Evolutionary conservation across 73 alveolate genomes (phyloP).

Genomic region (Chromera velia): DNA sequence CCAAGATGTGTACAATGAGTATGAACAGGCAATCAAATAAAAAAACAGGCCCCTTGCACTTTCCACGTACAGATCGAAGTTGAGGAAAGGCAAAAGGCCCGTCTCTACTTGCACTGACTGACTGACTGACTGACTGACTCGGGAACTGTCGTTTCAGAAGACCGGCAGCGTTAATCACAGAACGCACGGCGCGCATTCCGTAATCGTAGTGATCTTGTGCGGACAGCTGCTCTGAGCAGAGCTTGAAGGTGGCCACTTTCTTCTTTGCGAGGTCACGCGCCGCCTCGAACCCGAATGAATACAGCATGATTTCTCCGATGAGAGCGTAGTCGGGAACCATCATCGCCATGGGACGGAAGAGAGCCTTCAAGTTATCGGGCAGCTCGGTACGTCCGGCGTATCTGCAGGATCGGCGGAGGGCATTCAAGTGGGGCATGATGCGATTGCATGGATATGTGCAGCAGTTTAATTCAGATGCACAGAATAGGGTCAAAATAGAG

Average conservation of each 20-base stretch:
- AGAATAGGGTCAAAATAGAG: not conserved
- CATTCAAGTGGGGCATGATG: not conserved
- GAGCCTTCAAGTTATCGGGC: constrained; percentile 44
- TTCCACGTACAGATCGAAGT: no score
- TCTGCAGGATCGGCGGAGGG: constrained; percentile 4
- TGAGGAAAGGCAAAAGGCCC: no score
- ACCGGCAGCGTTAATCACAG: constrained; percentile 82
- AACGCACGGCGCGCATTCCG: constrained; percentile 81
- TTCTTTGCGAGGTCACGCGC: constrained; percentile 94
- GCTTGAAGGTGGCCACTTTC: constrained; percentile 97
- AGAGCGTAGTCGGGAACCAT: constrained; percentile 98
- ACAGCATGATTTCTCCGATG: constrained; percentile 99
- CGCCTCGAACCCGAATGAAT: constrained; percentile 92
- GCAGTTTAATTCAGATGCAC: not conserved
- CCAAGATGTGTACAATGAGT: no score
- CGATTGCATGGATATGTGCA: not conserved
- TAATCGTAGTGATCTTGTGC: constrained; percentile 5
- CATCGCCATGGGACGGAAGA: constrained; percentile 68
- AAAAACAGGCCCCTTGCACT: no score
- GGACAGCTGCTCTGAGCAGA: constrained; percentile 95
- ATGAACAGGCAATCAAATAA: constrained; percentile 77
- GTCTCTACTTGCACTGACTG: not conserved
- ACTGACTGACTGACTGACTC: constrained; percentile 12
- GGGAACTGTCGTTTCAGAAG: constrained; percentile 56
- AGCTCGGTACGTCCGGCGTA: constrained; percentile 47